Conservation (phyloP, 2,329 filamentous ascomycete species). For the Pseudogymnoascus verrucosus region DNA sequence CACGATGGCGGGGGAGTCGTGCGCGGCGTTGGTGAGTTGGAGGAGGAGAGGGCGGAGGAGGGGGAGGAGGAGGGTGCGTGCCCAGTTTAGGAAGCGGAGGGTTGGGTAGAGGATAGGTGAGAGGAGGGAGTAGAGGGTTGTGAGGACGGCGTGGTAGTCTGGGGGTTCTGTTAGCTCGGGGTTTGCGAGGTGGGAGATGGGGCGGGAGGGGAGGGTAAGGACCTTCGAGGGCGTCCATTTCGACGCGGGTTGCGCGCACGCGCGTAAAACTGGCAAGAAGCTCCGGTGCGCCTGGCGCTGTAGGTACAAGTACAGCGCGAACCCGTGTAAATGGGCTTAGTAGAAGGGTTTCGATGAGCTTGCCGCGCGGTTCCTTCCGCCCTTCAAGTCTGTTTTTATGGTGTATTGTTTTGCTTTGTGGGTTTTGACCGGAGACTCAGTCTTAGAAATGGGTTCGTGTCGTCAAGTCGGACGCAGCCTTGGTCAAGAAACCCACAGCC, state of each 20-base stretch:
- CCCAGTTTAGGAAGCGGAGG: not conserved
- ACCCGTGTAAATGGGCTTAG: not conserved
- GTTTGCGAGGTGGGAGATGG: not conserved
- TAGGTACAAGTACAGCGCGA: not conserved
- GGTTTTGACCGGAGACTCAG: not conserved
- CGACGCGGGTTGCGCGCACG: not conserved
- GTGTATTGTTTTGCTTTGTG: not conserved
- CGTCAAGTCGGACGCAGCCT: not conserved
- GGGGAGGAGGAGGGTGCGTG: not conserved
- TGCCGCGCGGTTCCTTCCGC: not conserved
- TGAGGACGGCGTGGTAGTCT: not conserved
- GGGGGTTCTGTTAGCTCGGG: not conserved
- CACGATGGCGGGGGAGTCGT: not conserved
- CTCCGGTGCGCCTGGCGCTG: not conserved
- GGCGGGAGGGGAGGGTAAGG: not conserved
- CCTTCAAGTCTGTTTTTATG: not conserved
- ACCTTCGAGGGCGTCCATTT: conserved; percentile 1
- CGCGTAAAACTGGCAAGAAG: not conserved
- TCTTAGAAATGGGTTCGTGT: not conserved
- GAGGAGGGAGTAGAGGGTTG: not conserved
- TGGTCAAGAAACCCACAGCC: not conserved
- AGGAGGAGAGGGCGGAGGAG: not conserved
- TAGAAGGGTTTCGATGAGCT: not conserved
- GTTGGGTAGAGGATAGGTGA: not conserved
- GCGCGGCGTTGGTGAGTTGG: not conserved